phyloP scores from a whole-genome alignment of 1,139 yeast genomes.

The Ogataea hybrid region DNA sequence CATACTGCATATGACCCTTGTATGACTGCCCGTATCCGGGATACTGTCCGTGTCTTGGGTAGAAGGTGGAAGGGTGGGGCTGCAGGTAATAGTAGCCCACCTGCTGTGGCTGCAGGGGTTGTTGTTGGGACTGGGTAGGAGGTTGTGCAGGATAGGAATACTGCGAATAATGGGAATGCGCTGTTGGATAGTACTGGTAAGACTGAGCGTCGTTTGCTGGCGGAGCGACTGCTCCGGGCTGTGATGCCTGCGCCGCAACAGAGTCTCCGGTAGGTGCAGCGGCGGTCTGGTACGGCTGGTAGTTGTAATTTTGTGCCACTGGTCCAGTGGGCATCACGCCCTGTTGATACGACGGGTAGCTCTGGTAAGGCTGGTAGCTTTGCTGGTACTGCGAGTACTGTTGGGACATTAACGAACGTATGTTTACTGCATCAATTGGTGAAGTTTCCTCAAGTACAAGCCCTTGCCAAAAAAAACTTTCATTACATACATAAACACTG shows the following conservation, averaged over 20 bases:
- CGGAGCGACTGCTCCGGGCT: slow-evolving; percentile 7
- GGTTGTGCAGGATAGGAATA: slow-evolving; percentile 20
- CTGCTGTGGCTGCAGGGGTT: slow-evolving; percentile 12
- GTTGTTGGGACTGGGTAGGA: slow-evolving; percentile 5
- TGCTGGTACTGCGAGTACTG: slow-evolving; percentile 20
- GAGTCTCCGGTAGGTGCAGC: slow-evolving; percentile 3
- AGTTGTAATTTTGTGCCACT: slow-evolving; percentile 2
- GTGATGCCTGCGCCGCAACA: slow-evolving; percentile 4
- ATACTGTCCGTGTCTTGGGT: slow-evolving; percentile 15
- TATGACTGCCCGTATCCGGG: slow-evolving; percentile 15
- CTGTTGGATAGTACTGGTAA: slow-evolving; percentile 13
- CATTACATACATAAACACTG: slow-evolving; percentile 8
- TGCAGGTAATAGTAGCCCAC: slow-evolving; percentile 18
- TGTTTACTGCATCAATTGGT: slow-evolving; percentile 3
- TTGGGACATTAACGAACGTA: slow-evolving; percentile 13
- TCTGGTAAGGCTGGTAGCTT: slow-evolving; percentile 15
- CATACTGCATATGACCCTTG: slow-evolving; percentile 16
- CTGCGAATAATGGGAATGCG: slow-evolving; percentile 17
- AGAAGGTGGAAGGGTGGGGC: slow-evolving; percentile 16
- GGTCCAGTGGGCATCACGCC: slow-evolving; percentile 8
- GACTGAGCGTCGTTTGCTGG: slow-evolving; percentile 7
- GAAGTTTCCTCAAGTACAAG: neutral
- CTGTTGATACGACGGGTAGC: slow-evolving; percentile 11
- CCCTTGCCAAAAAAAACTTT: slow-evolving; percentile 8
- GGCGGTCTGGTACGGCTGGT: slow-evolving; percentile 9